These are phyloP conservation scores for Microcera coccophila DNA, from an alignment of 2,329 filamentous ascomycete genomes.

Conservation along the genomic window DNA sequence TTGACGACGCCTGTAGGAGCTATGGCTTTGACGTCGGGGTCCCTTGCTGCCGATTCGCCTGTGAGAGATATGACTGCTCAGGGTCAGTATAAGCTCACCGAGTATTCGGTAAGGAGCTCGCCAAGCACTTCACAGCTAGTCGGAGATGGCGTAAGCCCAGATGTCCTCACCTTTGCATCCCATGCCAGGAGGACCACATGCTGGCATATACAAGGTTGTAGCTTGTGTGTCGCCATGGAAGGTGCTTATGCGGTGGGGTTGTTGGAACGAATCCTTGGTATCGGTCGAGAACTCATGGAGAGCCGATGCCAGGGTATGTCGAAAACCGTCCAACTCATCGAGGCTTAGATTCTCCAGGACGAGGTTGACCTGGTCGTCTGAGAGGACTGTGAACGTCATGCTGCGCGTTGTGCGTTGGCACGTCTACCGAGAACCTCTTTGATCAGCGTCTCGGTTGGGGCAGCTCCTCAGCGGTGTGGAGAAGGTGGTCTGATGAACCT, in stretches of 20 bases:
- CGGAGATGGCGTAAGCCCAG: neutral
- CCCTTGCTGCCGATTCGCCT: slow-evolving; percentile 34
- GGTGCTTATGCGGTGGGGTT: slow-evolving; percentile 52
- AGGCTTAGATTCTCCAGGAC: slow-evolving; percentile 51
- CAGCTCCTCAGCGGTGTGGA: no score
- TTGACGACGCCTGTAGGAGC: slow-evolving; percentile 64
- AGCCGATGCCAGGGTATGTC: slow-evolving; percentile 45
- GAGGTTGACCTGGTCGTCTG: slow-evolving; percentile 51
- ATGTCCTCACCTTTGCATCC: slow-evolving; percentile 60
- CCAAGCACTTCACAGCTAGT: neutral
- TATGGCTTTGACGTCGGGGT: slow-evolving; percentile 33
- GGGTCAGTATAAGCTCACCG: slow-evolving; percentile 3
- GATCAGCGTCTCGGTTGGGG: no score
- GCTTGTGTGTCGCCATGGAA: slow-evolving; percentile 46
- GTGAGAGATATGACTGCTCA: slow-evolving; percentile 59
- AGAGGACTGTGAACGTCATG: slow-evolving; percentile 58
- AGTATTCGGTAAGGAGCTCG: neutral
- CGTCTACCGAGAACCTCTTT: no score
- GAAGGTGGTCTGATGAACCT: no score
- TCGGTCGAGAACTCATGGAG: slow-evolving; percentile 61
- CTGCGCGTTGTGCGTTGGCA: no score
- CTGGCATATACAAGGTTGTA: slow-evolving; percentile 72
- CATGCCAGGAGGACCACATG: slow-evolving; percentile 58
- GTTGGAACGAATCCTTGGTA: slow-evolving; percentile 47
- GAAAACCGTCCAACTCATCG: slow-evolving; percentile 52